Base-by-base conservation (phyloP, 2,329 filamentous ascomycete genomes). In the Aspergillus awamori region DNA sequence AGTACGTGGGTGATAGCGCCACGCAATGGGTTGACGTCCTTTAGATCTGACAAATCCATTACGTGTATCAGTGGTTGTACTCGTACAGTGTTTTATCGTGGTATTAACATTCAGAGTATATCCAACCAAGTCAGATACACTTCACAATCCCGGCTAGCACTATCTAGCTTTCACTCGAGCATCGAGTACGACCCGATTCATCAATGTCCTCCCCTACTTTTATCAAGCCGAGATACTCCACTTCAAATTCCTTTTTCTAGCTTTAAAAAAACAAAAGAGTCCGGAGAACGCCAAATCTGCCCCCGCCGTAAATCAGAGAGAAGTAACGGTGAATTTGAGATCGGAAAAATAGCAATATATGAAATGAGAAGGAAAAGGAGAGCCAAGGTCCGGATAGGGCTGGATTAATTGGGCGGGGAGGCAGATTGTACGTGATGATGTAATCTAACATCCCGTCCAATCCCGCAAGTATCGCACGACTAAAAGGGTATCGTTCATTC, bases 401-500 rank as follows among this genome's bases (percentile, higher is more conserved):
- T 36, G 33, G 33, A 36, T 36, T 36, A 36, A 36, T 13, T 36
- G 33, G 33, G 11, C 33, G 33, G 33, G 33, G 33, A 36, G 33
- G 33, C 33, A 36, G 33, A 36, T 36, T 15, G 33, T 36, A 36
- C 33, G 33, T 45, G 39, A 11, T 45, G 41, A n/a, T 51, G 26
- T 51, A 51, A 22, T 17, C 17, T 45, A 36, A 15, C 47, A 51
- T 51, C 47, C 47, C 47, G 6, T 36, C 33, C 33, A 36, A 36
- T 36, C 10, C 33, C 33, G 33, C 5, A 36, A 36, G 33, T 20
- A 54, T 41, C 53, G 39, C 41, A 56, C 53, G 53, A 56, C 38
- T 58, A 58, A 58, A 62, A 70, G 63, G 69, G 69, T 70, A 70
- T 71, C 72, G 41, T 45, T 45, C 41, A 22, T 45, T 72, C 67